These are phyloP conservation scores for Prosopis cineraria DNA, from an alignment of 306 rosid genomes.

Conservation along the genomic window DNA sequence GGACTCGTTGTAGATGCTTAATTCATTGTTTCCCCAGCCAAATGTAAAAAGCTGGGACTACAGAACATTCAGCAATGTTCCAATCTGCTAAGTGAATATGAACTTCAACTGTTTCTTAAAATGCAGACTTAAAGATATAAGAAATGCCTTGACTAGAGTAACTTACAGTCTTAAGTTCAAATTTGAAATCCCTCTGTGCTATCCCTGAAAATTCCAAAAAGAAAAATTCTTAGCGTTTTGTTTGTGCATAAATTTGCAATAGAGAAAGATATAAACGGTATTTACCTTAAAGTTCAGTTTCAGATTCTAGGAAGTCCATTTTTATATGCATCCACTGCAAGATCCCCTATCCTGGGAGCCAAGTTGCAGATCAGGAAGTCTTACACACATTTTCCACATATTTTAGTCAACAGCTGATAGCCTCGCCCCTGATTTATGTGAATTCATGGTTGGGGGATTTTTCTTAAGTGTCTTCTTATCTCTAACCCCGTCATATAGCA, in stretches of 20 bases:
- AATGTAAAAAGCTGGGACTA: background rate
- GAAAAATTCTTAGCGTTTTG: slow-evolving; percentile 1
- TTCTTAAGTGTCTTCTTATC: slow-evolving; percentile 60
- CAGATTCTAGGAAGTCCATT: slow-evolving; percentile 26
- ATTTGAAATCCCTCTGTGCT: background rate
- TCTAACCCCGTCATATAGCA: slow-evolving; percentile 83
- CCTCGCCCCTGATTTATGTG: slow-evolving; percentile 34
- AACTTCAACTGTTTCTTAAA: background rate
- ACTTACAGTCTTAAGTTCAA: background rate
- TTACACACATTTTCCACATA: no score
- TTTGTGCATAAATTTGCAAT: slow-evolving; percentile 4
- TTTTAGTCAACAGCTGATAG: slow-evolving; percentile 37
- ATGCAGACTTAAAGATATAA: background rate
- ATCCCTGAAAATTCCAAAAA: slow-evolving; percentile 12
- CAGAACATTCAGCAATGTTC: background rate
- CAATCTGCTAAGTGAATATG: background rate
- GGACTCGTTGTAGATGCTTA: background rate
- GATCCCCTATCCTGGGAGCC: slow-evolving; percentile 11
- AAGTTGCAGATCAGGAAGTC: slow-evolving; percentile 23
- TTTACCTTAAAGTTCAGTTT: slow-evolving; percentile 20
- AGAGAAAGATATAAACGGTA: slow-evolving; percentile 7
- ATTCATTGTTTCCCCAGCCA: background rate
- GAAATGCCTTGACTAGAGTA: background rate
- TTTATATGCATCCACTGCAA: background rate
- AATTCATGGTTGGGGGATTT: slow-evolving; percentile 33